phyloP scores from a whole-genome alignment of 495 filamentous ascomycete genomes.

The Penicillium turbatum region DNA sequence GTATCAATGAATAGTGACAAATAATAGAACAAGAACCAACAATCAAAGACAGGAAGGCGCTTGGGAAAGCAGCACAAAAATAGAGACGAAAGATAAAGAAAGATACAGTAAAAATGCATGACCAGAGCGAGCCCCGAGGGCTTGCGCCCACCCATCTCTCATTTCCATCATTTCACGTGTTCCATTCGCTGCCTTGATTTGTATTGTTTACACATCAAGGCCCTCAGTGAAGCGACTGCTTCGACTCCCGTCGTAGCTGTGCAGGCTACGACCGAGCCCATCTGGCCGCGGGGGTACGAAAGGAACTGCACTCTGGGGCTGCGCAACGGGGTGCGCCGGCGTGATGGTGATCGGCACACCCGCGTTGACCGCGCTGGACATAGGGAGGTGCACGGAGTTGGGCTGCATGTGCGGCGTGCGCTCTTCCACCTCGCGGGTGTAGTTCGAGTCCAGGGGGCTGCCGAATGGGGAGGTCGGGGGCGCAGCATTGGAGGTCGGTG shows the following conservation, averaged over 20 bases:
- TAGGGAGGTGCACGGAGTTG: constrained; percentile 47
- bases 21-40: constrained; percentile 6
- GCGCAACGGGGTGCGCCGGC: constrained; percentile 22
- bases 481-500: constrained; percentile 25
- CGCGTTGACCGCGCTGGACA: constrained; percentile 39
- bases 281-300: constrained; percentile 33
- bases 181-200: constrained; percentile 13
- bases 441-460: constrained; percentile 35
- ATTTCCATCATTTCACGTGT: constrained; percentile 25
- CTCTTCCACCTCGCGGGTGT: constrained; percentile 36
- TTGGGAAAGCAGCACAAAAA: constrained; percentile 3
- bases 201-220: constrained; percentile 21
- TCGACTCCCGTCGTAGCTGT: constrained; percentile 51
- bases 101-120: not conserved
- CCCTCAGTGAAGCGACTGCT: constrained; percentile 55
- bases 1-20: constrained; percentile 16
- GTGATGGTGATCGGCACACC: constrained; percentile 22
- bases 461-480: constrained; percentile 36
- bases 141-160: constrained; percentile 11
- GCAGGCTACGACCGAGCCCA: constrained; percentile 50
- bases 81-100: not conserved
- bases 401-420: constrained; percentile 36
- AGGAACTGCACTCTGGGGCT: constrained; percentile 24
- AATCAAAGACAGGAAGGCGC: constrained; percentile 8
- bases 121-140: not conserved